These are phyloP conservation scores for Harringtonia aguacate DNA, from an alignment of 2,329 filamentous ascomycete species.

Conservation along the genomic window DNA sequence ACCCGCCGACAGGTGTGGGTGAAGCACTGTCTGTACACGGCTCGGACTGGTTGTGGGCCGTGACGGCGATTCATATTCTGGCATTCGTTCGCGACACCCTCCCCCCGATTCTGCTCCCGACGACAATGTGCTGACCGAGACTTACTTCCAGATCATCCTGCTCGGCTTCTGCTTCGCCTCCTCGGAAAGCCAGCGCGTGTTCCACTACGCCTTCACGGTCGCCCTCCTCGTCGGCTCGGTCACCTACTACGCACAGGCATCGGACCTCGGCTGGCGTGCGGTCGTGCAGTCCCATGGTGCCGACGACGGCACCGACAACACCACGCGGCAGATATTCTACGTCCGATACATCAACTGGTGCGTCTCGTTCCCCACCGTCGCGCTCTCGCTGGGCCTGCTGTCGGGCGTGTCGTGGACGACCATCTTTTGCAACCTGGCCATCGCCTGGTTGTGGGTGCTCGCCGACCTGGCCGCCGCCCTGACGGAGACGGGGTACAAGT, in stretches of 20 bases:
- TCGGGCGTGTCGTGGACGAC: slow-evolving; percentile 44
- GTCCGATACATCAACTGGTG: slow-evolving; percentile 45
- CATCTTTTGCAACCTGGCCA: slow-evolving; percentile 37
- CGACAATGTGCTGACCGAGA: too few relatives aligned
- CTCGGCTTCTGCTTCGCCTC: slow-evolving; percentile 29
- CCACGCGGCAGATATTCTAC: slow-evolving; percentile 40
- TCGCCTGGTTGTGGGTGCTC: slow-evolving; percentile 41
- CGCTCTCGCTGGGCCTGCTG: slow-evolving; percentile 34
- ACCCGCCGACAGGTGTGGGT: slow-evolving; percentile 32
- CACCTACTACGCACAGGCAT: slow-evolving; percentile 41
- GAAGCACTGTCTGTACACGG: slow-evolving; percentile 32
- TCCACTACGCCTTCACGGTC: slow-evolving; percentile 44
- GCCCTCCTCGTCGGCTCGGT: slow-evolving; percentile 37
- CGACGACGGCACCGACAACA: slow-evolving; percentile 20
- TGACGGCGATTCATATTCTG: slow-evolving; percentile 36
- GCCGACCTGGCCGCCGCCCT: slow-evolving; percentile 37
- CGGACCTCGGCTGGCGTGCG: slow-evolving; percentile 35
- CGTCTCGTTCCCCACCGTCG: slow-evolving; percentile 35
- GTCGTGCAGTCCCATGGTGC: slow-evolving; percentile 19
- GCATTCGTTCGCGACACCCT: slow-evolving; percentile 27
- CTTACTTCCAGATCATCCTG: slow-evolving; percentile 29
- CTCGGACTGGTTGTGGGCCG: slow-evolving; percentile 45
- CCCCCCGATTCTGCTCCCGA: background rate
- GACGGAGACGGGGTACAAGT: slow-evolving; percentile 40
- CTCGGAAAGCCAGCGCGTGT: slow-evolving; percentile 37